A percentile compares a stretch with the other conserved stretches of the same genome.
Conservation (phyloP, 768 basidiomycete species). For the Chalciporus sphaerocephalus region DNA sequence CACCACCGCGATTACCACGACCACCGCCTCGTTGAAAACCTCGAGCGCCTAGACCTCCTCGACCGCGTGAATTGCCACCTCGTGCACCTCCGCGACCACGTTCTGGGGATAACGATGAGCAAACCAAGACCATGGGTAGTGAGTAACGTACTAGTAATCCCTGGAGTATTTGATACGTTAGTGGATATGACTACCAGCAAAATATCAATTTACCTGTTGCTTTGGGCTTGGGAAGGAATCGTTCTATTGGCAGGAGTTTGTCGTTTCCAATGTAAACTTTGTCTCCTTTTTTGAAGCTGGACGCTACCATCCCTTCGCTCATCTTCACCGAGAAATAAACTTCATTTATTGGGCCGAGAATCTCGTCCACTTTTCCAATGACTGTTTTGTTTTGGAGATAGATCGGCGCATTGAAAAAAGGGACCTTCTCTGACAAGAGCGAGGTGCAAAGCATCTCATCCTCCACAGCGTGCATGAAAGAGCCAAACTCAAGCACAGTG, state of each 20-base stretch:
- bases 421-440: slow-evolving; percentile 81
- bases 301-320: slow-evolving; percentile 92
- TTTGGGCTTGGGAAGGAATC: slow-evolving; percentile 97
- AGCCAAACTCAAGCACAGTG: slow-evolving; percentile 80
- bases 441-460: slow-evolving; percentile 97
- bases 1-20: slow-evolving; percentile 36
- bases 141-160: slow-evolving; percentile 18
- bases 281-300: slow-evolving; percentile 94
- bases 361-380: slow-evolving; percentile 98
- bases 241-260: slow-evolving; percentile 92
- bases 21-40: slow-evolving; percentile 36
- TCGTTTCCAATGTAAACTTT: slow-evolving; percentile 98
- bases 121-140: slow-evolving; percentile 5
- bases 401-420: slow-evolving; percentile 98
- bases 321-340: slow-evolving; percentile 98
- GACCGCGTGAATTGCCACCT: slow-evolving; percentile 23
- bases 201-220: slow-evolving; percentile 52
- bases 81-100: slow-evolving; percentile 39
- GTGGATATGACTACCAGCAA: slow-evolving; percentile 8
- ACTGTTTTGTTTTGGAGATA: slow-evolving; percentile 94
- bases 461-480: slow-evolving; percentile 93
- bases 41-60: slow-evolving; percentile 27
- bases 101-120: slow-evolving; percentile 38
- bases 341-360: slow-evolving; percentile 98
- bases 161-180: slow-evolving; percentile 18